These are phyloP conservation scores for Pichia sp. DNA, from an alignment of 1,139 yeast genomes.

Conservation along the genomic window DNA sequence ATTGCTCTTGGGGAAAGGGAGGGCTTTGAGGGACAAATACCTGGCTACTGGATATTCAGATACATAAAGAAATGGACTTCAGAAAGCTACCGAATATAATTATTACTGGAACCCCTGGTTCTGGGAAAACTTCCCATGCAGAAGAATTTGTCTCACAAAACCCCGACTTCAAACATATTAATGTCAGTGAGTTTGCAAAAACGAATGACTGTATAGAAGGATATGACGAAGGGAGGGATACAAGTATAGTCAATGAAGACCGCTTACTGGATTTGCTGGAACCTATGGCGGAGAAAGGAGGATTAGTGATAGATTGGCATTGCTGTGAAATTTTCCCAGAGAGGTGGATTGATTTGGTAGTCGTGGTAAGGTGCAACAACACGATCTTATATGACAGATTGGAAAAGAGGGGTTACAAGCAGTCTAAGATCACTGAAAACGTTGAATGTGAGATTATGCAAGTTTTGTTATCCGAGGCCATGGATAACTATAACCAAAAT, in stretches of 20 bases:
- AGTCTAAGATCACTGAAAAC: constrained; percentile 81
- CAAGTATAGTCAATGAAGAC: constrained; percentile 91
- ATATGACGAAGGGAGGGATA: constrained; percentile 78
- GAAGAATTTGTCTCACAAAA: constrained; percentile 45
- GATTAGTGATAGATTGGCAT: constrained; percentile 90
- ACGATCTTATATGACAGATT: constrained; percentile 69
- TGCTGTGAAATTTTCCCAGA: constrained; percentile 95
- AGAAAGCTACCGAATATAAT: constrained; percentile 72
- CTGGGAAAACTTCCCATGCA: constrained; percentile 90
- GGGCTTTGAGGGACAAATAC: too few species aligned
- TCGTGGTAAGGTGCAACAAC: constrained; percentile 79
- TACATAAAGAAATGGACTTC: constrained; percentile 24
- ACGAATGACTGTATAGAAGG: constrained; percentile 75
- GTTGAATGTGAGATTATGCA: constrained; percentile 97
- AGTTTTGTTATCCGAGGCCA: constrained; percentile 80
- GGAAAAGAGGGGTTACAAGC: constrained; percentile 67
- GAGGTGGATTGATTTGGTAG: constrained; percentile 83
- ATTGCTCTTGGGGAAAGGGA: too few species aligned
- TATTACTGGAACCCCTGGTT: constrained; percentile 96
- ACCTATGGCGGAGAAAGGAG: constrained; percentile 77
- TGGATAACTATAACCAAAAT: constrained; percentile 71
- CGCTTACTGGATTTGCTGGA: constrained; percentile 77
- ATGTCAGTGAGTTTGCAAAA: constrained; percentile 80
- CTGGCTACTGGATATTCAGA: too few species aligned
- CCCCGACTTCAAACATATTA: constrained; percentile 47